Evolutionary conservation across 1,284 basidiomycete genomes (phyloP).

Genomic region (Garcileccinum viscosum): DNA sequence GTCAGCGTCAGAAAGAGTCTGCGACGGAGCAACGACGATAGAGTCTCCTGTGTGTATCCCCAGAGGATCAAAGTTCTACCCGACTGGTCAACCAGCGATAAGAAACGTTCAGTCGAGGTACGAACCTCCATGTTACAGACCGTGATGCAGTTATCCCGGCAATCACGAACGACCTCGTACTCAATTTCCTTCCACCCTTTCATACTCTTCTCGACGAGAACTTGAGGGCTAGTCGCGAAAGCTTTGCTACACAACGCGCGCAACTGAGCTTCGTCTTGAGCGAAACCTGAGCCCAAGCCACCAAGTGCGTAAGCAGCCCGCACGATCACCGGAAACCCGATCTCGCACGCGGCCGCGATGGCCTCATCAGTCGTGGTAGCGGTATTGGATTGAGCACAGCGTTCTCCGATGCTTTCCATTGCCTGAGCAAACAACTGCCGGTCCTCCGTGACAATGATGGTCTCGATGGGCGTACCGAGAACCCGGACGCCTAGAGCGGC

Average conservation of each 20-base stretch:
- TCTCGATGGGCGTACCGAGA: slow-evolving; percentile 95
- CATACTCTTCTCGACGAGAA: slow-evolving; percentile 98
- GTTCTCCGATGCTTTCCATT: slow-evolving; percentile 97
- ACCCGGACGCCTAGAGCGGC: slow-evolving; percentile 87
- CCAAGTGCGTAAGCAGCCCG: slow-evolving; percentile 97
- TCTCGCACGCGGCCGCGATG: slow-evolving; percentile 79
- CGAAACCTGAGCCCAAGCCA: slow-evolving; percentile 94
- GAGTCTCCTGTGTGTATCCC: slow-evolving; percentile 99
- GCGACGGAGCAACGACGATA: slow-evolving; percentile 98
- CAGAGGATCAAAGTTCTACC: slow-evolving; percentile 95
- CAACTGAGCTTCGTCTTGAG: slow-evolving; percentile 87
- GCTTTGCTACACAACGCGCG: slow-evolving; percentile 90
- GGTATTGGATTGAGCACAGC: slow-evolving; percentile 87
- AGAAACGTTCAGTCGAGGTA: slow-evolving; percentile 16
- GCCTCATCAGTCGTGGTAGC: slow-evolving; percentile 89
- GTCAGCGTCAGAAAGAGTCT: slow-evolving; percentile 96
- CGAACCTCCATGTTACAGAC: slow-evolving; percentile 99
- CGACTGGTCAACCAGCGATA: not conserved
- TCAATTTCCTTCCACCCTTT: slow-evolving; percentile 99
- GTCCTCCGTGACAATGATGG: slow-evolving; percentile 97
- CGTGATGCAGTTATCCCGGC: slow-evolving; percentile 96
- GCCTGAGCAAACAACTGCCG: slow-evolving; percentile 91
- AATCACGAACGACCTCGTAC: slow-evolving; percentile 99
- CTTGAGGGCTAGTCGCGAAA: slow-evolving; percentile 96
- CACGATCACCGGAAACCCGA: slow-evolving; percentile 98